These are phyloP conservation scores for Plasmodium relictum DNA, from an alignment of 169 alveolate genomes.

Conservation along the genomic window DNA sequence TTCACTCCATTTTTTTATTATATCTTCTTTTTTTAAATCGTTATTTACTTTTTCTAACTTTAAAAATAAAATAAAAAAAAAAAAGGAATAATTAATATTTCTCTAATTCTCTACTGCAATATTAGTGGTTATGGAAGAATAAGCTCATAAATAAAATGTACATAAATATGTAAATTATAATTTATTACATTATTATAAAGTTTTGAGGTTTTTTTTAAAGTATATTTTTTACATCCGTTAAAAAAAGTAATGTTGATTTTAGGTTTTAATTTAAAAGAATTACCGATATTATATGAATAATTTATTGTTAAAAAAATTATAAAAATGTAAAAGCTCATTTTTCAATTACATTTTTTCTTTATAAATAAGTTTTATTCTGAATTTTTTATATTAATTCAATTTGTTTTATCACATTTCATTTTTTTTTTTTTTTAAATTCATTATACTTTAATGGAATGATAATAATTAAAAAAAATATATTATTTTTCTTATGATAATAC, in stretches of 20 bases:
- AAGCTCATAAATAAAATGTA: background rate
- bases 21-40: constrained; percentile 46
- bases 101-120: background rate
- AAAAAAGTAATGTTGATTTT: background rate
- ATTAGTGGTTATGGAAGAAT: background rate
- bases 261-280: constrained; percentile 33
- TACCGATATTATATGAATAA: constrained; percentile 4
- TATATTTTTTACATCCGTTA: background rate
- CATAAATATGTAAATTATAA: no score
- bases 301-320: constrained; percentile 22
- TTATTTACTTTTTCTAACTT: constrained; percentile 48
- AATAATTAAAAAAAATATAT: no score
- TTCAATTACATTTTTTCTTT: constrained; percentile 15
- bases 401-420: no score
- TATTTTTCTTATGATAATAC: no score
- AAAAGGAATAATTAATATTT: background rate
- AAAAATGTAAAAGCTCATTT: constrained; percentile 38
- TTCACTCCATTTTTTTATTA: constrained; percentile 67
- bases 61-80: background rate
- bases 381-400: background rate
- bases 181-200: constrained; percentile 56
- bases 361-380: background rate
- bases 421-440: background rate
- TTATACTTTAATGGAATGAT: no score
- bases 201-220: constrained; percentile 7